Evolutionary conservation across 345 rosid species (phyloP).

Genomic region (Cardamine occulta): DNA sequence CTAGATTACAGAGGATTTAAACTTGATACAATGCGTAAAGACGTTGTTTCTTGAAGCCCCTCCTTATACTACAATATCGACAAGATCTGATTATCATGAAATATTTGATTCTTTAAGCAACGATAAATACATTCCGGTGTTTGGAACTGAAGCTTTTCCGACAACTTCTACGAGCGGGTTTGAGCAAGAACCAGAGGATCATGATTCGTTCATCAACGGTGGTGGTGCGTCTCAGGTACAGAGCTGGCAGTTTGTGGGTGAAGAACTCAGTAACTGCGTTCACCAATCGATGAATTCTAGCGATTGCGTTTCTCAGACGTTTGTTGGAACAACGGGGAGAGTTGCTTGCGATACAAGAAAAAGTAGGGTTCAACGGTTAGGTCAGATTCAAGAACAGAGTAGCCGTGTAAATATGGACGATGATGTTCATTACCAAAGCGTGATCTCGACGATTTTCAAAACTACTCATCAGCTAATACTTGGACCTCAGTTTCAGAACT

Average conservation of each 20-base stretch:
- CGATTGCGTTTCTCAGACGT: constrained; percentile 71
- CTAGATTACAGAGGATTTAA: constrained; percentile 78
- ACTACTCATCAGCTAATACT: constrained; percentile 62
- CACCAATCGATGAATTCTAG: constrained; percentile 71
- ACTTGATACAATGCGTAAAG: constrained; percentile 63
- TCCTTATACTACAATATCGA: constrained; percentile 44
- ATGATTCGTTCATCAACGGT: constrained; percentile 55
- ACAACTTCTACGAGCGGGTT: constrained; percentile 55
- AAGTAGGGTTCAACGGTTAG: constrained; percentile 40
- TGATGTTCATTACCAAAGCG: constrained; percentile 65
- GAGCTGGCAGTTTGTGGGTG: constrained; percentile 70
- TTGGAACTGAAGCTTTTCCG: constrained; percentile 48
- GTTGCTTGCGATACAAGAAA: constrained; percentile 44
- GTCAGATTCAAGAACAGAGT: constrained; percentile 49
- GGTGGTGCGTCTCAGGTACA: constrained; percentile 71
- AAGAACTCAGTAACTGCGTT: constrained; percentile 67
- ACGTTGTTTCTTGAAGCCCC: constrained; percentile 62
- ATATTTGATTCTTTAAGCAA: constrained; percentile 44
- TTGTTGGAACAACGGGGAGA: constrained; percentile 52
- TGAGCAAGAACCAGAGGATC: constrained; percentile 49
- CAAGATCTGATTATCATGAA: constrained; percentile 43
- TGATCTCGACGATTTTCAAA: constrained; percentile 66
- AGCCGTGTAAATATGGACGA: constrained; percentile 47
- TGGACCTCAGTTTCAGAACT: constrained; percentile 55
- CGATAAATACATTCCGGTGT: constrained; percentile 46